Evolutionary conservation across 1,139 yeast species (phyloP).

Genomic region (Lizanozyma gosingica): DNA sequence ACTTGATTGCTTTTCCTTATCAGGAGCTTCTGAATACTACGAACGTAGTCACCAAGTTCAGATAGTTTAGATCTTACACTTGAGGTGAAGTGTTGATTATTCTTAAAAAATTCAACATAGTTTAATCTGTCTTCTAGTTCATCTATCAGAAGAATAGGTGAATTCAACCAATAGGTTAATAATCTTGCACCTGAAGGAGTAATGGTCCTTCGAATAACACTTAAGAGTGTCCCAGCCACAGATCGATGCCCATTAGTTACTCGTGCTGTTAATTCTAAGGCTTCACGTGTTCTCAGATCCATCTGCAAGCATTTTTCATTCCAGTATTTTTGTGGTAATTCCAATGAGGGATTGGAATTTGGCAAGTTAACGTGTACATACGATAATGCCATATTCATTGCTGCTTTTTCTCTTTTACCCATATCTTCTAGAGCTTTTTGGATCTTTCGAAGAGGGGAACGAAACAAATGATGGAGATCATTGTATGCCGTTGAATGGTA

Average conservation of each 20-base stretch:
- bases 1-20: slow-evolving; percentile 29
- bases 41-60: slow-evolving; percentile 28
- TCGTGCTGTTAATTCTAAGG: slow-evolving; percentile 57
- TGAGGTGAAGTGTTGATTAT: slow-evolving; percentile 27
- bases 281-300: slow-evolving; percentile 75
- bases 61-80: slow-evolving; percentile 19
- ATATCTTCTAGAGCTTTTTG: not conserved
- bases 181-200: slow-evolving; percentile 78
- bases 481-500: slow-evolving; percentile 18
- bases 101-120: slow-evolving; percentile 46
- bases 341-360: slow-evolving; percentile 27
- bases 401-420: slow-evolving; percentile 26
- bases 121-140: slow-evolving; percentile 56
- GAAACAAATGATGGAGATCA: not conserved
- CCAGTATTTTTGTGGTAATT: slow-evolving; percentile 28
- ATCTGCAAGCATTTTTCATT: slow-evolving; percentile 57
- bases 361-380: slow-evolving; percentile 35
- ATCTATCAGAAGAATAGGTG: slow-evolving; percentile 58
- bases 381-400: slow-evolving; percentile 36
- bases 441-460: not conserved
- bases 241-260: slow-evolving; percentile 47
- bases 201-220: slow-evolving; percentile 60
- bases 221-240: slow-evolving; percentile 59
- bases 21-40: slow-evolving; percentile 29
- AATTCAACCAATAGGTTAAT: slow-evolving; percentile 70